Conservation (phyloP, 345 rosid species). For the Populus pruinosa region DNA sequence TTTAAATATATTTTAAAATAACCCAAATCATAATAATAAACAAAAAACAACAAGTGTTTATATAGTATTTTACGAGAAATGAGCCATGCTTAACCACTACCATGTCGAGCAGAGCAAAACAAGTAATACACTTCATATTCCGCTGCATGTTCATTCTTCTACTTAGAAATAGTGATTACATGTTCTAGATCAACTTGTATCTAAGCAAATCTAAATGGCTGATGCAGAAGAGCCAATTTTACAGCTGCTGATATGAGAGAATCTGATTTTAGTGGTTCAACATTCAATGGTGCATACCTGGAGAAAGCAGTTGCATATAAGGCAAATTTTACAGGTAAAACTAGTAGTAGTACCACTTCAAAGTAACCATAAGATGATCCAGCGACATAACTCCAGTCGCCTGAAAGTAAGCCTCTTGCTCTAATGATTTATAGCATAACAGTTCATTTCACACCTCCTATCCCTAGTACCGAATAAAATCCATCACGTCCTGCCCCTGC, state of each 20-base stretch:
- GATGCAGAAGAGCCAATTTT: conserved; percentile 90
- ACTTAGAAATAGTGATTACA: not conserved
- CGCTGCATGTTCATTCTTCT: not conserved
- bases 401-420: not conserved
- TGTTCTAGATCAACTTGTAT: not conserved
- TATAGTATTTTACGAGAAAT: not conserved
- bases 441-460: not conserved
- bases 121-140: not conserved
- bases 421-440: not conserved
- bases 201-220: conserved; percentile 24
- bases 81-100: not conserved
- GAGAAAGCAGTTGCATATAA: conserved; percentile 96
- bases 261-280: conserved; percentile 89
- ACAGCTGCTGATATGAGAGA: conserved; percentile 97
- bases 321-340: conserved; percentile 79
- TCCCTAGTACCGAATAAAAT: not conserved
- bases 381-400: not conserved
- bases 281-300: conserved; percentile 87
- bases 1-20: too few relatives aligned
- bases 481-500: not conserved
- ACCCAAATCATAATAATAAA: too few relatives aligned
- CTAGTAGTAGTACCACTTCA: not conserved
- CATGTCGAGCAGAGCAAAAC: not conserved
- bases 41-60: too few relatives aligned
- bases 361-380: not conserved